Evolutionary conservation across 2,329 filamentous ascomycete genomes (phyloP).

Genomic region (Colletotrichum orchidophilum): DNA sequence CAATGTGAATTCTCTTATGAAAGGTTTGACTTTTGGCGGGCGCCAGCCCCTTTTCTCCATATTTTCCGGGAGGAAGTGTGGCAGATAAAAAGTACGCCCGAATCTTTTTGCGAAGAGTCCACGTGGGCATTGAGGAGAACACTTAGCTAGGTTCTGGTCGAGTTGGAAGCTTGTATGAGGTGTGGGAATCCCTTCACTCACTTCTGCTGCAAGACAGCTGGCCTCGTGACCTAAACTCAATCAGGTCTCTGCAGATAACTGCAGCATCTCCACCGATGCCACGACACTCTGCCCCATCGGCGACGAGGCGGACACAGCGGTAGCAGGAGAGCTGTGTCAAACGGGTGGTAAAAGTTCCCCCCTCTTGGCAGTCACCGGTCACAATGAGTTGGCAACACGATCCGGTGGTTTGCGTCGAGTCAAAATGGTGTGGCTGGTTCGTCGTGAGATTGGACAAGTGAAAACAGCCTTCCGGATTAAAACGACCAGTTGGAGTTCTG

Average conservation of each 20-base stretch:
- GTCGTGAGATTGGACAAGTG: conserved; percentile 1
- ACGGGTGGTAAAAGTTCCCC: background rate
- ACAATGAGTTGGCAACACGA: background rate
- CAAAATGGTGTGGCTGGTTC: conserved; percentile 17
- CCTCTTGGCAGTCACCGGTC: background rate
- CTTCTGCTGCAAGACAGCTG: background rate
- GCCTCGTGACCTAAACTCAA: background rate
- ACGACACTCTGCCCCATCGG: conserved; percentile 1
- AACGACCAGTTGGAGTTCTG: background rate
- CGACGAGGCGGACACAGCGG: background rate
- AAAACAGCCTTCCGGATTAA: background rate
- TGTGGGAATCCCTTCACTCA: background rate
- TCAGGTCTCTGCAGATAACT: background rate
- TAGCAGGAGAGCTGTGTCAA: background rate
- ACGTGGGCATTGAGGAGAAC: background rate
- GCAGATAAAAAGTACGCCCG: background rate
- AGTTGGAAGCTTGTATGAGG: background rate
- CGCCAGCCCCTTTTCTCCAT: conserved; percentile 12
- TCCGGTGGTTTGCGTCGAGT: conserved; percentile 1
- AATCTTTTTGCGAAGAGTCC: background rate
- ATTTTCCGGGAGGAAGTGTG: background rate
- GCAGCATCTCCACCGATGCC: background rate
- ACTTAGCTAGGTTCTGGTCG: background rate
- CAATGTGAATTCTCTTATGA: background rate
- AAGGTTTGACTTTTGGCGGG: background rate